These are phyloP conservation scores for Phytophthora pisi DNA, from an alignment of 352 stramenopile species.

Conservation along the genomic window DNA sequence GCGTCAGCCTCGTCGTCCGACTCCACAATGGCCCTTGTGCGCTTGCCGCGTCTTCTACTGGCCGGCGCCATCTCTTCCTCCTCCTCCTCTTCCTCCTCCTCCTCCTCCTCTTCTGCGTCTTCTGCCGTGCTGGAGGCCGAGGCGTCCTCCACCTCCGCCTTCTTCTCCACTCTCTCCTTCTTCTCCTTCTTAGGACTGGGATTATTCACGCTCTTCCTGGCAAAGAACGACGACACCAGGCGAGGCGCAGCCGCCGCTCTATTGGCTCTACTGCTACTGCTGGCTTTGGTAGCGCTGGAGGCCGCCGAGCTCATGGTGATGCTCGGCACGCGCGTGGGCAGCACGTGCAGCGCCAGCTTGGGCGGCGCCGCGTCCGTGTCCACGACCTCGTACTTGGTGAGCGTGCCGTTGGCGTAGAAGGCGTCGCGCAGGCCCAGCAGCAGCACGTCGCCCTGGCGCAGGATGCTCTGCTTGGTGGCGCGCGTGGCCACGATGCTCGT, in stretches of 20 bases:
- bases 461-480: constrained; percentile 74
- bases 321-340: constrained; percentile 35
- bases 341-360: constrained; percentile 38
- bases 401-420: constrained; percentile 85
- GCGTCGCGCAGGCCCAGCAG: constrained; percentile 66
- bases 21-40: constrained; percentile 66
- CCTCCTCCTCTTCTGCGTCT: constrained; percentile 46
- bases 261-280: not conserved
- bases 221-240: constrained; percentile 54
- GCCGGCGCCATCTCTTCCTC: constrained; percentile 26
- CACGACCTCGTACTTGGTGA: constrained; percentile 87
- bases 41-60: constrained; percentile 48
- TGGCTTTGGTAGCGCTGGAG: constrained; percentile 15
- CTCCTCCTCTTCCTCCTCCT: constrained; percentile 43
- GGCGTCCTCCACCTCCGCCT: constrained; percentile 28
- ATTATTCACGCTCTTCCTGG: constrained; percentile 1
- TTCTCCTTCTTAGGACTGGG: constrained; percentile 15
- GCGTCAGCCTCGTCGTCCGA: constrained; percentile 57
- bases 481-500: constrained; percentile 76
- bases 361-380: constrained; percentile 41
- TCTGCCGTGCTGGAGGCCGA: constrained; percentile 43
- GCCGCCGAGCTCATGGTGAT: constrained; percentile 40
- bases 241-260: constrained; percentile 2
- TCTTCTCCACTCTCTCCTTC: constrained; percentile 8
- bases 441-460: constrained; percentile 76